Percentiles rank a stretch among this genome's conserved stretches.
Evolutionary conservation across 2,329 filamentous ascomycete genomes (phyloP).

Genomic region (Phyllosticta citrichinensis): DNA sequence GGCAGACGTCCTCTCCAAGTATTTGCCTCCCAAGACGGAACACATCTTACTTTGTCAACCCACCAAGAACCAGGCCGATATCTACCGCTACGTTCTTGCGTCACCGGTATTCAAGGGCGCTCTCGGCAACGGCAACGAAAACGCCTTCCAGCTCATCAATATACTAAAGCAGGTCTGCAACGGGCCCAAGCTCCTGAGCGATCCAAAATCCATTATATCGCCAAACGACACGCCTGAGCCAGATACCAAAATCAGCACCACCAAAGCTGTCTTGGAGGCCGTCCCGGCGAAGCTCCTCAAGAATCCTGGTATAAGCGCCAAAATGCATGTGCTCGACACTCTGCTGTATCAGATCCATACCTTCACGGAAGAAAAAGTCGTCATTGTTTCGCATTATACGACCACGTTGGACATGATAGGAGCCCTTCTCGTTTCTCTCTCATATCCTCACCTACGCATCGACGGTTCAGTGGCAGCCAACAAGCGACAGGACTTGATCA

Average conservation of each 20-base stretch:
- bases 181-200: constrained; percentile 53
- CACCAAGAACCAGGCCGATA: constrained; percentile 48
- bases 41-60: constrained; percentile 58
- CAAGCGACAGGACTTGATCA: constrained; percentile 58
- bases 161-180: constrained; percentile 68
- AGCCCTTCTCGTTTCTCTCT: constrained; percentile 49
- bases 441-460: constrained; percentile 54
- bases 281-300: constrained; percentile 48
- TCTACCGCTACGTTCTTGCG: constrained; percentile 54
- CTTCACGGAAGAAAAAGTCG: constrained; percentile 58
- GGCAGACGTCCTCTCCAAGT: constrained; percentile 55
- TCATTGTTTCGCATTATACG: constrained; percentile 69
- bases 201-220: constrained; percentile 12
- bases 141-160: constrained; percentile 58
- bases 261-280: constrained; percentile 35
- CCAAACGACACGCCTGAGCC: constrained; percentile 27
- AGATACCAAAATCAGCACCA: constrained; percentile 37
- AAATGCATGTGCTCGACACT: constrained; percentile 57
- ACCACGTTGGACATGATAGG: constrained; percentile 59
- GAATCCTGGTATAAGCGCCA: constrained; percentile 50
- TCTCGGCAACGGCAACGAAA: constrained; percentile 49
- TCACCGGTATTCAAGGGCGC: constrained; percentile 54
- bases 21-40: constrained; percentile 57
- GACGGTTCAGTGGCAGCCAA: constrained; percentile 55
- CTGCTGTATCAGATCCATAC: constrained; percentile 51